Evolutionary conservation across 1,284 basidiomycete species (phyloP).

Genomic region (Sporisorium graminicola): DNA sequence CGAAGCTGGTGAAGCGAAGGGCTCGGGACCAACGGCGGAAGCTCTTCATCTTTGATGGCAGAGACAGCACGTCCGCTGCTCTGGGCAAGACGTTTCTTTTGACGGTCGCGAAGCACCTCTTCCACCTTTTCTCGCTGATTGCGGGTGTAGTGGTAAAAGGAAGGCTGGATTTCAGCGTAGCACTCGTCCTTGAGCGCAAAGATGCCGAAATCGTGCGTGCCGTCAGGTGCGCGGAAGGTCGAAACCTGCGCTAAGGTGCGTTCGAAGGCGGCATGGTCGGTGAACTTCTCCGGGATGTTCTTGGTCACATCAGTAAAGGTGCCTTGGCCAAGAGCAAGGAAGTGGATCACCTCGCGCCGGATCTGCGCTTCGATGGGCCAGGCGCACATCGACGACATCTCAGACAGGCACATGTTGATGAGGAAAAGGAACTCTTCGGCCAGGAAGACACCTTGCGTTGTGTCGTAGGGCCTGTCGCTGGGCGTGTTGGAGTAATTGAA

Average conservation of each 20-base stretch:
- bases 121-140: conserved; percentile 97
- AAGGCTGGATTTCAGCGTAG: conserved; percentile 90
- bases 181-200: conserved; percentile 88
- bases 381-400: conserved; percentile 81
- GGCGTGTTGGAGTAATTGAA: conserved; percentile 74
- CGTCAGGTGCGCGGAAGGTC: conserved; percentile 83
- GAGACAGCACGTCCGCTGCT: conserved; percentile 29
- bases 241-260: conserved; percentile 83
- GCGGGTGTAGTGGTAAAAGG: conserved; percentile 94
- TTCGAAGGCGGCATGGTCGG: conserved; percentile 87
- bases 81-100: conserved; percentile 40
- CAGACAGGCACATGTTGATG: conserved; percentile 86
- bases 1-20: conserved; percentile 37
- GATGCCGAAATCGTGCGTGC: conserved; percentile 81
- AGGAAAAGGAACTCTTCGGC: conserved; percentile 92
- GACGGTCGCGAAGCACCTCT: conserved; percentile 73
- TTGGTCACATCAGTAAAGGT: conserved; percentile 93
- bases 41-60: conserved; percentile 47
- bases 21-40: conserved; percentile 26
- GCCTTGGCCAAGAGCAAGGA: conserved; percentile 86
- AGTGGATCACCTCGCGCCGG: conserved; percentile 88
- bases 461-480: conserved; percentile 74
- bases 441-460: conserved; percentile 81
- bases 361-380: conserved; percentile 79
- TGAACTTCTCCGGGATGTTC: conserved; percentile 87